Percentiles rank a stretch among this genome's conserved stretches.
These are phyloP conservation scores for Quillaja saponaria DNA, from an alignment of 306 rosid genomes.

Conservation along the genomic window DNA sequence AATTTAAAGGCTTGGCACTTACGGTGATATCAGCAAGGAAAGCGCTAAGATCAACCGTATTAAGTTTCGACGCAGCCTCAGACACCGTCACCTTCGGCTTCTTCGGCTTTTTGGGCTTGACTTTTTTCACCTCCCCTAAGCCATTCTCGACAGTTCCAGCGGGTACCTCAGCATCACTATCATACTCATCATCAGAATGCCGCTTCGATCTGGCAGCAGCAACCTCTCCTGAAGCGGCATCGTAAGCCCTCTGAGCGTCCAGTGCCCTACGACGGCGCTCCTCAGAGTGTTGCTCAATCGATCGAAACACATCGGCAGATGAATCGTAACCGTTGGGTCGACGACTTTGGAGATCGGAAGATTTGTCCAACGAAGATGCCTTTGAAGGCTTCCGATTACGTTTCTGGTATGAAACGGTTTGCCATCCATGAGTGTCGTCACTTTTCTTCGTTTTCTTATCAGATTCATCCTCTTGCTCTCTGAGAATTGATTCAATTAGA, in stretches of 20 bases:
- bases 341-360: slow-evolving; percentile 12
- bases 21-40: slow-evolving; percentile 65
- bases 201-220: slow-evolving; percentile 40
- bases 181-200: slow-evolving; percentile 40
- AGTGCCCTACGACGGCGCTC: slow-evolving; percentile 43
- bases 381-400: slow-evolving; percentile 45
- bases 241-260: slow-evolving; percentile 40
- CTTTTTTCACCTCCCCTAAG: slow-evolving; percentile 41
- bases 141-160: slow-evolving; percentile 28
- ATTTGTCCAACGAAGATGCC: slow-evolving; percentile 1
- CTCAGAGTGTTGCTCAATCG: slow-evolving; percentile 50
- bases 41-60: slow-evolving; percentile 48
- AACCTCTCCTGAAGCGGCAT: neutral
- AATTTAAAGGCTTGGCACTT: slow-evolving; percentile 25
- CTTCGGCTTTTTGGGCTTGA: slow-evolving; percentile 51
- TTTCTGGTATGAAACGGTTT: slow-evolving; percentile 60
- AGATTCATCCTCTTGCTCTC: slow-evolving; percentile 51
- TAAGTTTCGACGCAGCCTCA: slow-evolving; percentile 61
- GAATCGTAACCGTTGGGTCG: slow-evolving; percentile 15
- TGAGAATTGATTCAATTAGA: slow-evolving; percentile 56
- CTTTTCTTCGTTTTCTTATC: slow-evolving; percentile 11
- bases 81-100: slow-evolving; percentile 56
- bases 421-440: slow-evolving; percentile 40
- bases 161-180: slow-evolving; percentile 33
- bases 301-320: slow-evolving; percentile 39